Evolutionary conservation across 2,329 filamentous ascomycete genomes (phyloP), one percentile per base, ranked within the genome.

Genomic region (Gyromitra esculenta): DNA sequence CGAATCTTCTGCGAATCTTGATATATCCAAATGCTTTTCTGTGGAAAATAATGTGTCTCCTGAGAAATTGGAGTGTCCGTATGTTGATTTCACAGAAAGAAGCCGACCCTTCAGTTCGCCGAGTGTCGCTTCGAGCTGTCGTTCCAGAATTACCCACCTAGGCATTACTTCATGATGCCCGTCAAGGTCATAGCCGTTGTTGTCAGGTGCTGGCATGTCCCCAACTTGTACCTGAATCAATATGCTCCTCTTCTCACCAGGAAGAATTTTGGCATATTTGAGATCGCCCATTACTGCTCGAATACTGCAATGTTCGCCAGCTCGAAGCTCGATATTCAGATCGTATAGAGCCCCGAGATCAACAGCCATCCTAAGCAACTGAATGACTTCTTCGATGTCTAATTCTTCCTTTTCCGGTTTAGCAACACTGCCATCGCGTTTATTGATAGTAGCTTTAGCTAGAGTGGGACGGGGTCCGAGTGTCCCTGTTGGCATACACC

Each of bases 251-350:
- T 73, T 78, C 52, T 79, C 78, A 4, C 78, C 78, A 4, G 76
- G 76, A 25, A 77, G 56, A 7, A 79, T 41, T 25, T 60, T 76
- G 9, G 52, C 18, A 41, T 77, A 78, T 43, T 48, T 48, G 3
- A 74, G 62, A 13, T 79, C 76, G 4, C 78, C 78, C 54, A 79
- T 76, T 7, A 79, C 73, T 9, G 62, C 78, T 21, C 68, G 66
- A 21, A 79, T 73, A 18, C 45, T 68, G 15, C 76, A 79, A 4
- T 73, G 59, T 50, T 74, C 73, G 4, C 73, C 78, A 11, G 73
- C 59, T 5, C 45, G 37, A 52, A 79, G 64, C 11, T 74, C 67
- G 18, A 79, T 56, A n/a, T 59, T 43, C 2, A 75, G 15, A 5
- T 75, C 65, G 21, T 71, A 50, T 45, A 77, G 13, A 11, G 37